Evolutionary conservation across 2,329 filamentous ascomycete genomes (phyloP).

Genomic region (Myriosclerotinia scirpicola): DNA sequence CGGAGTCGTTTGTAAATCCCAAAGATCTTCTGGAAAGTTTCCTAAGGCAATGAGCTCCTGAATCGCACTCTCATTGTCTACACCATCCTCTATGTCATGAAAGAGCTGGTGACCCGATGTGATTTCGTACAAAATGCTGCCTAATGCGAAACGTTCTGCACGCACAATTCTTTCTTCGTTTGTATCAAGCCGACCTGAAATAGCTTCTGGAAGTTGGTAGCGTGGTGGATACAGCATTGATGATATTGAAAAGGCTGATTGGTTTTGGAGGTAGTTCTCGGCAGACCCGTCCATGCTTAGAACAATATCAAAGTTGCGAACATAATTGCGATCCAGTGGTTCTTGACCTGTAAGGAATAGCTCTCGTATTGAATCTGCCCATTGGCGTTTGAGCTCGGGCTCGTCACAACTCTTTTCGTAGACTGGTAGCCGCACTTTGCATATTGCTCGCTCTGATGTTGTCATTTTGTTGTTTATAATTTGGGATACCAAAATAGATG

Average conservation of each 20-base stretch:
- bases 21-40: conserved; percentile 13
- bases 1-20: background rate
- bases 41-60: background rate
- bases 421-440: conserved; percentile 1
- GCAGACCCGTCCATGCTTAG: background rate
- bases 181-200: background rate
- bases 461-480: background rate
- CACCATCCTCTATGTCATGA: background rate
- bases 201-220: conserved; percentile 4
- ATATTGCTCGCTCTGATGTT: background rate
- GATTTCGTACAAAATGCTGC: conserved; percentile 15
- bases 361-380: conserved; percentile 5
- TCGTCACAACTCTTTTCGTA: background rate
- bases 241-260: background rate
- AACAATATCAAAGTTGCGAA: conserved; percentile 7
- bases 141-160: conserved; percentile 2
- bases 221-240: background rate
- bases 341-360: background rate
- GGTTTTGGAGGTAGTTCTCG: background rate
- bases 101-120: background rate
- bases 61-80: background rate
- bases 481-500: background rate
- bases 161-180: background rate
- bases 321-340: background rate
- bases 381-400: background rate